These are phyloP conservation scores for Phytophthora constricta DNA, from an alignment of 352 stramenopile species.

Conservation along the genomic window DNA sequence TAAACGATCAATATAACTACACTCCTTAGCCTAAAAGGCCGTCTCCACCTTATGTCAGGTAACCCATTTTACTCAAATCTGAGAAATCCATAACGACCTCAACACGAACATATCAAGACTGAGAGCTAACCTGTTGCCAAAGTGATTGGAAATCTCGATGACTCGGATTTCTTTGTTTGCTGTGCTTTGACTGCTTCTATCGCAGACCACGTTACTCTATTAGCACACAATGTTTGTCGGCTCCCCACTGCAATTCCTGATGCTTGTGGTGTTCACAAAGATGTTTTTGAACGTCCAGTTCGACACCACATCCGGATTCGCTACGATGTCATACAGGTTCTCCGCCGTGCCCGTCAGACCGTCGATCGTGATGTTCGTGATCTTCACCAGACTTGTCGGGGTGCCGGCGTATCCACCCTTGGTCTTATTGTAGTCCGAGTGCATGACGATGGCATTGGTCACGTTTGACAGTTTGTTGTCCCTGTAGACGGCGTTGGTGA, in stretches of 20 bases:
- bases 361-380: constrained; percentile 32
- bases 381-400: constrained; percentile 18
- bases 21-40: no score
- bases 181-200: no score
- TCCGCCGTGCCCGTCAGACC: constrained; percentile 19
- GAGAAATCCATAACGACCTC: no score
- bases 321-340: constrained; percentile 26
- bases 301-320: constrained; percentile 4
- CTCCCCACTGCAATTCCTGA: constrained; percentile 1
- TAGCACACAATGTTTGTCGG: constrained; percentile 1
- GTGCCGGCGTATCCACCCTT: constrained; percentile 21
- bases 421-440: constrained; percentile 32
- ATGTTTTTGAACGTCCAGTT: constrained; percentile 25
- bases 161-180: no score
- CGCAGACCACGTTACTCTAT: no score
- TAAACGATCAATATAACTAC: no score
- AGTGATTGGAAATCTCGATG: no score
- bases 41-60: no score
- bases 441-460: constrained; percentile 20
- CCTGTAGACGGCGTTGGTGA: constrained; percentile 15
- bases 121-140: no score
- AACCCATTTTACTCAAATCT: no score
- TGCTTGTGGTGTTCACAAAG: neutral
- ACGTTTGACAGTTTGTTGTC: constrained; percentile 3
- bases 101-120: no score